These are phyloP conservation scores for Lachnum nothofagi DNA, from an alignment of 2,329 filamentous ascomycete genomes.

Conservation along the genomic window DNA sequence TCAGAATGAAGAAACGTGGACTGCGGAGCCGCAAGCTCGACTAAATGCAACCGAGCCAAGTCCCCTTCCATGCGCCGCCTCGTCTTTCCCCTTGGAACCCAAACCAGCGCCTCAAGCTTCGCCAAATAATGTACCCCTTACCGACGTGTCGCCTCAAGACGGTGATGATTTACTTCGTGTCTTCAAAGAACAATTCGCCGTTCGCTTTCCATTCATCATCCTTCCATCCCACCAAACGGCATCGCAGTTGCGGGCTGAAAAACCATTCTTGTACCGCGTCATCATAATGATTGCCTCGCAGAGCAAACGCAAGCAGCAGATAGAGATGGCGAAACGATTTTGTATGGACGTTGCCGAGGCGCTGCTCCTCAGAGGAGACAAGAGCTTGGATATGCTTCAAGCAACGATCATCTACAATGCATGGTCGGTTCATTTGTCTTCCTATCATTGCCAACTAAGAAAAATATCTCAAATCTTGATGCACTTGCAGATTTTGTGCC, in stretches of 20 bases:
- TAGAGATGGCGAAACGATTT: slow-evolving; percentile 16
- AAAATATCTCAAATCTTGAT: background rate
- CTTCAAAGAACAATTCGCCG: slow-evolving; percentile 15
- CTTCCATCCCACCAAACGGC: slow-evolving; percentile 13
- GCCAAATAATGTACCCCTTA: background rate
- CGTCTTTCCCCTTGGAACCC: background rate
- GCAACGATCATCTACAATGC: slow-evolving; percentile 21
- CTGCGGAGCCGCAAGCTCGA: background rate
- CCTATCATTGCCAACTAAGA: background rate
- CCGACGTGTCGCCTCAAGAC: slow-evolving; percentile 1
- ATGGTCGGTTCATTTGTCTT: slow-evolving; percentile 16
- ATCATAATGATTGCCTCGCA: slow-evolving; percentile 17
- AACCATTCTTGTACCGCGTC: slow-evolving; percentile 19
- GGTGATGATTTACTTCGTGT: slow-evolving; percentile 10
- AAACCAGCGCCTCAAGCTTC: slow-evolving; percentile 5
- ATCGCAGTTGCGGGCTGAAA: slow-evolving; percentile 12
- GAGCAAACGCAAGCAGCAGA: slow-evolving; percentile 12
- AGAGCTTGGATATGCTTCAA: slow-evolving; percentile 25
- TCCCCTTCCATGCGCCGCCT: background rate
- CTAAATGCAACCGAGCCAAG: background rate
- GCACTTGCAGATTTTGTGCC: background rate
- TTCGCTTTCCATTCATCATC: slow-evolving; percentile 20
- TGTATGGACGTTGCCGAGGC: slow-evolving; percentile 16
- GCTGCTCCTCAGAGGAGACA: slow-evolving; percentile 19
- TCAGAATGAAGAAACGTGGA: background rate